Base-by-base conservation (phyloP, 768 basidiomycete species). In the Rhizopogon vinicolor region DNA sequence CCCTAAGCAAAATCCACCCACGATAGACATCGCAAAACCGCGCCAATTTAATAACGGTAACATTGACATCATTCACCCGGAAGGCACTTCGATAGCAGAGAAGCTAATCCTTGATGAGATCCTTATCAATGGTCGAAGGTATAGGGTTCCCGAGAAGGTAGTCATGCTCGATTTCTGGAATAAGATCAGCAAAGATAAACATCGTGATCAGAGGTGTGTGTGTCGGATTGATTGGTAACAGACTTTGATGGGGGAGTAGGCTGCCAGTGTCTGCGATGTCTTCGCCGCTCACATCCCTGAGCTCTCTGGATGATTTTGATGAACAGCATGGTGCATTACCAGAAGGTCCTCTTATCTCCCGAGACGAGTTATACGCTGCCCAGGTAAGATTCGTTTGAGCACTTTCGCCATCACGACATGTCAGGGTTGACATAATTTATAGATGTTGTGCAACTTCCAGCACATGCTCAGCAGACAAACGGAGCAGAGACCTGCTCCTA, bases 91-190 rank as follows among this genome's bases (percentile, higher is more conserved):
- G 13, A 66, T 76, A 41, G 62, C 74, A 8, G 70, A 71, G 40
- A 85, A 78, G 59, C 75, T 88, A 44, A 67, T 78, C 35, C 82
- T 87, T 14, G 92, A 94, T 60, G 93, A 95, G 62, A 85, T 93
- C 22, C 73, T 91, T 51, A 92, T 93, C 62, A 92, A 92, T 62
- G 90, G 90, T 33, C 86, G 91, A 59, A 84, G 91, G 43, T 98
- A 97, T 72, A 79, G 94, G 64, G 87, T 98, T 22, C 97, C 97
- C 3, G 97, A 98, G 68, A 82, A 85, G 56, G 80, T 94, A 48
- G 89, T 99, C 61, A 80, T 91, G 44, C 80, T 99, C 46, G 96
- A 99, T 69, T 99, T 99, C 65, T 98, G 96, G 95, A 86, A 84
- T 54, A 94, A 89, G 68, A 76, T 91, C 55, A 80, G 72, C 60